Evolutionary conservation across 2,329 filamentous ascomycete species (phyloP).

Genomic region (Clonostachys byssicola): DNA sequence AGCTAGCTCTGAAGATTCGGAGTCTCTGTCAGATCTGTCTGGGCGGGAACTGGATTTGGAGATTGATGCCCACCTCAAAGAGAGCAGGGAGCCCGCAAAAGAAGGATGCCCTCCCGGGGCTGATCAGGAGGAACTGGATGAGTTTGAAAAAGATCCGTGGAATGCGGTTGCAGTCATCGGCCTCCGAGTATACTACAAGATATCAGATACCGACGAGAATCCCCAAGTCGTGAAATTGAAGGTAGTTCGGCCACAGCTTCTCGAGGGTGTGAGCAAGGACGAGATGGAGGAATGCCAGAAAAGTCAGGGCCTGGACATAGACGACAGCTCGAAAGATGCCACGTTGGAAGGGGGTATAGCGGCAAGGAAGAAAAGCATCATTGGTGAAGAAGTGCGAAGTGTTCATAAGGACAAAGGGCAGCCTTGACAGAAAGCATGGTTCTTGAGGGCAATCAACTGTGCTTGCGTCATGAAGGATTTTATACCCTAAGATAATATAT

Average conservation of each 20-base stretch:
- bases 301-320: constrained; percentile 32
- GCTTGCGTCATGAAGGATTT: too few species aligned
- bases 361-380: constrained; percentile 28
- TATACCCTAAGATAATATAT: too few species aligned
- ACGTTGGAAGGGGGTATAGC: constrained; percentile 25
- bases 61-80: constrained; percentile 11
- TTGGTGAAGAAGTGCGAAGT: constrained; percentile 11
- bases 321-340: constrained; percentile 40
- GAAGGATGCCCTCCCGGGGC: constrained; percentile 1
- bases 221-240: constrained; percentile 29
- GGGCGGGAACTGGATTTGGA: constrained; percentile 30
- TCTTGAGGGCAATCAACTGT: too few species aligned
- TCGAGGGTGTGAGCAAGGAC: constrained; percentile 9
- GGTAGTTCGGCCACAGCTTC: constrained; percentile 28
- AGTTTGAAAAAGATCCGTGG: constrained; percentile 55
- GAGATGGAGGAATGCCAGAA: constrained; percentile 15
- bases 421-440: too few species aligned
- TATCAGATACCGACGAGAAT: constrained; percentile 18
- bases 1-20: constrained; percentile 19
- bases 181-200: constrained; percentile 56
- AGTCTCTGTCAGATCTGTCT: constrained; percentile 30
- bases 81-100: background rate
- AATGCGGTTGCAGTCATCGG: constrained; percentile 61
- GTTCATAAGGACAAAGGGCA: background rate
- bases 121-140: constrained; percentile 41